Base-by-base conservation (phyloP, 208 protist genomes). In the Zelonia costaricensis region DNA sequence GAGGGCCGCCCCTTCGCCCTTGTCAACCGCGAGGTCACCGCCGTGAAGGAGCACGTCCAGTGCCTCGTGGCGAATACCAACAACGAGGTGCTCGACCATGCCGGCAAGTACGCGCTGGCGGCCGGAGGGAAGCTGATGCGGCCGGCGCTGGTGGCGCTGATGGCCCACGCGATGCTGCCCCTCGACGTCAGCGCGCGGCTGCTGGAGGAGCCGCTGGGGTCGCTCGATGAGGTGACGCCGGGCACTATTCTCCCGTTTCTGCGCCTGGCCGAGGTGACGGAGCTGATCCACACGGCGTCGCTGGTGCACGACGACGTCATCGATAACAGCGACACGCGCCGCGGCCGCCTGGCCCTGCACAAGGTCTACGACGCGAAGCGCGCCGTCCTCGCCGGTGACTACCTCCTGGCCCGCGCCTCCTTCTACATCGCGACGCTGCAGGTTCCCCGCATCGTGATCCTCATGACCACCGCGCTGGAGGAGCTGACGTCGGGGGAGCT, bases 281-380 rank as follows among this genome's bases (percentile, higher is more conserved):
- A 98, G 74, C 91, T 98, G 57, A 98, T 98, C 36, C 97, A 98
- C 82, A 96, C 93, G 2, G 97, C 97, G 20, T 95, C 86, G 22
- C 86, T 98, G 12, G 83, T 98, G n/a, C 97, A 98, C 60, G 97
- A 98, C 68, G 97, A 98, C 72, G 94, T 98, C 13, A 92, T 98
- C 53, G 97, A 98, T 62, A 84, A 93, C 23, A 88, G 91, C 25
- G 84, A 93, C 38, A 98, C 86, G 9, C 91, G 97, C 57, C 82
- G 97, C n/a, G 92, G 94, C 15, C 62, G 86, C 9, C 72, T 79
- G 0, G 78, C 92, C 1, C 72, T 96, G n/a, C 88, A 97, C 66
- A 64, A 74, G 25, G 77, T 89, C 27, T 88, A 93, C 65, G 93
- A 92, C 48, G 80, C 86, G 15, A 95, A 94, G 69, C 68, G 83